These are phyloP conservation scores for Starmera pachycereana DNA, from an alignment of 805 yeast species.

Conservation along the genomic window DNA sequence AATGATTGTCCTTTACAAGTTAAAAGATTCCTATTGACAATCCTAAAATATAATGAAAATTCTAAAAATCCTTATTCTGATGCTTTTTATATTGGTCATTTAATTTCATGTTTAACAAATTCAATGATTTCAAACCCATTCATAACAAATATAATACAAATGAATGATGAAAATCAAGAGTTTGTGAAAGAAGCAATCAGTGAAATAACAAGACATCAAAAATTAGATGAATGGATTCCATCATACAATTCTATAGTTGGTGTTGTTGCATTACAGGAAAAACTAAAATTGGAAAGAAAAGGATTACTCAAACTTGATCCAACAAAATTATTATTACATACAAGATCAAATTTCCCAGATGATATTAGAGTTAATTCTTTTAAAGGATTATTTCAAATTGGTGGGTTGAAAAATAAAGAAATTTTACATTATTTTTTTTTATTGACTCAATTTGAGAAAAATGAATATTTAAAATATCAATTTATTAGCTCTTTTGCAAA, in stretches of 20 bases:
- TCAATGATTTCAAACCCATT: constrained; percentile 22
- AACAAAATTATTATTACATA: constrained; percentile 44
- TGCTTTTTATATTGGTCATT: constrained; percentile 47
- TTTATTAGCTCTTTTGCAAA: constrained; percentile 37
- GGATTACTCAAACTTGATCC: constrained; percentile 44
- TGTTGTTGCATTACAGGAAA: constrained; percentile 45
- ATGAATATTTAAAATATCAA: constrained; percentile 39
- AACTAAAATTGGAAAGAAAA: constrained; percentile 43
- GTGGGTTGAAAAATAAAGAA: constrained; percentile 61
- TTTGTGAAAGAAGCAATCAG: constrained; percentile 40
- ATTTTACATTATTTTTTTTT: constrained; percentile 55
- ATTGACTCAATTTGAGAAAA: constrained; percentile 43
- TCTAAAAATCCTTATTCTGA: constrained; percentile 70
- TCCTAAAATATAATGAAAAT: constrained; percentile 80
- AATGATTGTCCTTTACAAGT: constrained; percentile 55
- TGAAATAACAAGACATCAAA: constrained; percentile 65
- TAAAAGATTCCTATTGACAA: constrained; percentile 52
- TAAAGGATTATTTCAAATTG: constrained; percentile 56
- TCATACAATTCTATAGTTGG: constrained; percentile 53
- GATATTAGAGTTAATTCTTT: constrained; percentile 61
- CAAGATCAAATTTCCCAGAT: constrained; percentile 33
- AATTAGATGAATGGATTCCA: constrained; percentile 82
- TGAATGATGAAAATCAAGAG: constrained; percentile 20
- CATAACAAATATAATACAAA: constrained; percentile 4
- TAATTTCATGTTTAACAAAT: constrained; percentile 45